Conservation (phyloP, 805 yeast genomes). For the Hanseniaspora lachancei region DNA sequence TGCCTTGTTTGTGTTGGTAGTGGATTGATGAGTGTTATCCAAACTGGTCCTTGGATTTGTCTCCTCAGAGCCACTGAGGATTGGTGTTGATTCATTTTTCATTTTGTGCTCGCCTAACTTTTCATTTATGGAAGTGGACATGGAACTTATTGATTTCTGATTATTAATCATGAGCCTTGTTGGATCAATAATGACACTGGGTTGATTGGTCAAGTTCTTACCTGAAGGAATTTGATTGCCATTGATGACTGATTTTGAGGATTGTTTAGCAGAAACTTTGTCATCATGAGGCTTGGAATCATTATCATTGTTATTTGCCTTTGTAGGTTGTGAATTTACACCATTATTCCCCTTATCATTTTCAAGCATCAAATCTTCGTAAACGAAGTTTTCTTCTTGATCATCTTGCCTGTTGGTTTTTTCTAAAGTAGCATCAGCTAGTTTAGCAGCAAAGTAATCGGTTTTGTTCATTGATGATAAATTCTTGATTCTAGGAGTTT, state of each 20-base stretch:
- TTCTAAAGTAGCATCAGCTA: conserved; percentile 78
- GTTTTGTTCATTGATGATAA: conserved; percentile 36
- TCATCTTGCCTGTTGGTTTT: conserved; percentile 60
- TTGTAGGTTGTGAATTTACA: conserved; percentile 2
- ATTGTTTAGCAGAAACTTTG: conserved; percentile 9
- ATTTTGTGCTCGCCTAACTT: background rate
- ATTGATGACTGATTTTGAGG: background rate
- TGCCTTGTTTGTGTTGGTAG: background rate
- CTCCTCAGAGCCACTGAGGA: background rate
- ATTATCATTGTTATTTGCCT: conserved; percentile 14
- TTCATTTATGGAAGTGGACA: background rate
- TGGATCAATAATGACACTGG: conserved; percentile 13
- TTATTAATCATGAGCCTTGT: conserved; percentile 6
- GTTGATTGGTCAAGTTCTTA: conserved; percentile 8
- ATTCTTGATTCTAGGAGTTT: conserved; percentile 11
- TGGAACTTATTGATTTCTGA: background rate
- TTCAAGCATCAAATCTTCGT: conserved; percentile 36
- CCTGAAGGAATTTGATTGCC: background rate
- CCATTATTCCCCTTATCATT: conserved; percentile 22
- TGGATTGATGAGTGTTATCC: background rate
- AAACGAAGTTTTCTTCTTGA: conserved; percentile 92
- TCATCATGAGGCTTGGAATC: conserved; percentile 4
- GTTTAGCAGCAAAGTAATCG: conserved; percentile 85
- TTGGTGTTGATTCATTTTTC: background rate
- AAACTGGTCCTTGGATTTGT: background rate